A percentile compares a stretch with the other conserved stretches of the same genome.
These are phyloP conservation scores for Microthyrium microscopicum DNA, from an alignment of 2,329 filamentous ascomycete genomes.

Conservation along the genomic window DNA sequence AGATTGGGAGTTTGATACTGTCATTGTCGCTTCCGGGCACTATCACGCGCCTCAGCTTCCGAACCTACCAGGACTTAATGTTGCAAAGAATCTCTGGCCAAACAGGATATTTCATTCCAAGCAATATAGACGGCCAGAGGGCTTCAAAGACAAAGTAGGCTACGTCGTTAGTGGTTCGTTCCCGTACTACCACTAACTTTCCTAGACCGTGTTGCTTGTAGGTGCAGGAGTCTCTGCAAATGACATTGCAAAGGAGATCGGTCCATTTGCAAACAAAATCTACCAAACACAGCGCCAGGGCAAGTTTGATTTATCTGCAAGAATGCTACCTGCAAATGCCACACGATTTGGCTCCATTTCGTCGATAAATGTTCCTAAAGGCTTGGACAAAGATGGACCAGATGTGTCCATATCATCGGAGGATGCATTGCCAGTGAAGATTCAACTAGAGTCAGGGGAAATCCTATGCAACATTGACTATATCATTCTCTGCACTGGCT, in stretches of 20 bases:
- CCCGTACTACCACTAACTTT: conserved; percentile 52
- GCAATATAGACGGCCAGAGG: conserved; percentile 52
- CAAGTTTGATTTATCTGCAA: conserved; percentile 38
- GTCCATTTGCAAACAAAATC: conserved; percentile 25
- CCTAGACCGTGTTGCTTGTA: conserved; percentile 41
- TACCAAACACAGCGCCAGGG: conserved; percentile 44
- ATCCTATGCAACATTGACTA: conserved; percentile 48
- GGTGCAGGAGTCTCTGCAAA: conserved; percentile 38
- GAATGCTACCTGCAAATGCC: conserved; percentile 37
- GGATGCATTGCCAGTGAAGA: conserved; percentile 34
- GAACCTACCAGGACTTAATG: conserved; percentile 21
- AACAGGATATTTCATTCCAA: conserved; percentile 43
- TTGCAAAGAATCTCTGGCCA: conserved; percentile 23
- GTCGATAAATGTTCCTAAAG: too few species aligned
- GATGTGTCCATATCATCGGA: conserved; percentile 34
- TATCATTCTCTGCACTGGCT: conserved; percentile 77
- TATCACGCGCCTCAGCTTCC: conserved; percentile 31
- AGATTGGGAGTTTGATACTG: conserved; percentile 29
- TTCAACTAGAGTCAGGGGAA: conserved; percentile 35
- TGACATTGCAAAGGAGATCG: conserved; percentile 38
- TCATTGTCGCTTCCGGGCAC: conserved; percentile 32
- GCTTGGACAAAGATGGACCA: too few species aligned
- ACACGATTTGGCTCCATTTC: too few species aligned
- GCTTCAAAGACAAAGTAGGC: conserved; percentile 51
- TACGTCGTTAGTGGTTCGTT: conserved; percentile 70